phyloP scores from a whole-genome alignment of 495 filamentous ascomycete species.

The Beverwykella pulmonaria region DNA sequence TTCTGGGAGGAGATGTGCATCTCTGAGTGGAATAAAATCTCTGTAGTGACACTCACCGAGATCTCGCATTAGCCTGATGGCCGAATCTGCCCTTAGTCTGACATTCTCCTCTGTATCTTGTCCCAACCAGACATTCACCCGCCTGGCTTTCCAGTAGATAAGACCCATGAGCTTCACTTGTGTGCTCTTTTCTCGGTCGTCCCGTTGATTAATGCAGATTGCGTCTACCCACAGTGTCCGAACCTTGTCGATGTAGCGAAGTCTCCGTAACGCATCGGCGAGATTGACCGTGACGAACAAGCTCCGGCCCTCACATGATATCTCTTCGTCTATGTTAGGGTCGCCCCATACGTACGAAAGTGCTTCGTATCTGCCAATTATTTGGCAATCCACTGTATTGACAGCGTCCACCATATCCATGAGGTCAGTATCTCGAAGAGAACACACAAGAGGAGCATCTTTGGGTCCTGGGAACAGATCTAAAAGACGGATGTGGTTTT shows the following conservation, averaged over 20 bases:
- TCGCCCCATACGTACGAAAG: constrained; percentile 28
- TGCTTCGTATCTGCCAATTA: not conserved
- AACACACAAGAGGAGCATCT: not conserved
- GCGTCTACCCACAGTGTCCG: constrained; percentile 15
- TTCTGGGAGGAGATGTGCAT: not conserved
- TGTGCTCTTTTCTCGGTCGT: not conserved
- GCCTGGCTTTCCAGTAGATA: not conserved
- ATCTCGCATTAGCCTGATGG: not conserved
- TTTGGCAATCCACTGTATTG: not conserved
- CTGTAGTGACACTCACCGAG: not conserved
- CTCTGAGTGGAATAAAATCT: not conserved
- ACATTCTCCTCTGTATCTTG: constrained; percentile 1
- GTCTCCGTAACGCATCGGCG: not conserved
- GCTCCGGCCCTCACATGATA: not conserved
- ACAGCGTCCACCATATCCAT: not conserved
- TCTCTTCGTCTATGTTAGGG: not conserved
- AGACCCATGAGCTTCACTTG: constrained; percentile 8
- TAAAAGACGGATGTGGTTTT: not conserved
- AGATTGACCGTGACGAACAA: constrained; percentile 12
- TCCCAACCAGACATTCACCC: not conserved
- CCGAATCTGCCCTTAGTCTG: not conserved
- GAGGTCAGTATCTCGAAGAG: not conserved
- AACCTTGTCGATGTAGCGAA: not conserved
- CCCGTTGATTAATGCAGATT: constrained; percentile 16
- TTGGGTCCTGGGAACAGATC: not conserved